Base-by-base conservation (phyloP, 2,329 filamentous ascomycete species). In the Penicillium frequentans region DNA sequence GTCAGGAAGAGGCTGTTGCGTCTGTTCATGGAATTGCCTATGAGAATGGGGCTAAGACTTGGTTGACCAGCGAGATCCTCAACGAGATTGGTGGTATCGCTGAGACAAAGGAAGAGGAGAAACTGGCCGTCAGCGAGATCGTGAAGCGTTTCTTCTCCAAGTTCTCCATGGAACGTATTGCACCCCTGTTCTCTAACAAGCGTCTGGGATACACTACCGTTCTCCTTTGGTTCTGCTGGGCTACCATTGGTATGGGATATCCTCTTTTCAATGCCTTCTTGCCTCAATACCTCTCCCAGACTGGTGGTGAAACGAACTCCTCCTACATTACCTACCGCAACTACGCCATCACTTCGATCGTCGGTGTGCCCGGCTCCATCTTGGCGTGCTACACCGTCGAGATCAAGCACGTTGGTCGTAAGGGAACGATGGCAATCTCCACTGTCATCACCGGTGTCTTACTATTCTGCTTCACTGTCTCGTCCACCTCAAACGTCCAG, bases 231-330 rank as follows among this genome's bases (percentile, higher is more conserved):
- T 89, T 92, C 73, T 86, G 86, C 70, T 96, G 91, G 91, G 82
- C 87, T 0, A 87, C 86, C 13, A 93, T 96, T 64, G 91, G 91
- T 52, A 90, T 96, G 85, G 91, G 88, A 1, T 96, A 93, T 67
- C 90, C 90, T 0, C 83, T 96, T 5, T 96, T 93, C 82, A 95
- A 93, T 74, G 89, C 90, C 49, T 96, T 96, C 75, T 80, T 96
- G 21, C 91, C 91, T 0, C 90, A 95, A 64, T 95, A 95, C 69
- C 86, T 96, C 57, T 84, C 86, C 24, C 83, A 86, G 55, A 82
- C 84, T 26, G 78, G 77, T 11, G 84, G 86, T 24, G 82, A 85
- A 57, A 82, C 84, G 35, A 77, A 75, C 26, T 71, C 76, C 8
- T 70, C 71, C 35, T 70, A 73, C 49, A 73, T 75, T 33, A 79